These are phyloP conservation scores for Poa annua DNA, from an alignment of 176 grass and related monocot species.

Conservation along the genomic window DNA sequence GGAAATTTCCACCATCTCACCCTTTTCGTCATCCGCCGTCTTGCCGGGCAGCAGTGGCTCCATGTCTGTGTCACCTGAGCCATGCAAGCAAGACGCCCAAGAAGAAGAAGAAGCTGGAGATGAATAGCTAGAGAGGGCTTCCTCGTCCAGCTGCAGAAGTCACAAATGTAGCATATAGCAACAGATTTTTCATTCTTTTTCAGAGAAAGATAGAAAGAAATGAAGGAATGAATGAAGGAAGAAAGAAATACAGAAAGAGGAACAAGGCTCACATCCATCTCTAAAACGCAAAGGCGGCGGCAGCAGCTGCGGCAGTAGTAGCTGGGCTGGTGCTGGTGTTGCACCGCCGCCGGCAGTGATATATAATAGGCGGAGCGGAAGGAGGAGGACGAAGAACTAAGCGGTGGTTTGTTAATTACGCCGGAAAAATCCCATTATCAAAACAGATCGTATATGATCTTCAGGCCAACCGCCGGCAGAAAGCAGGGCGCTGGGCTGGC, in stretches of 20 bases:
- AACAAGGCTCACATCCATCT: slow-evolving; percentile 31
- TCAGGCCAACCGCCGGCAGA: too few relatives aligned
- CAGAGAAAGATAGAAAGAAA: background rate
- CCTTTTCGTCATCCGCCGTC: slow-evolving; percentile 41
- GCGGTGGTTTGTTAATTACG: too few relatives aligned
- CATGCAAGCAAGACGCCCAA: slow-evolving; percentile 8
- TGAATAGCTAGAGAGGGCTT: background rate
- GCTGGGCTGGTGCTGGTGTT: background rate
- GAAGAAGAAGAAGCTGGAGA: background rate
- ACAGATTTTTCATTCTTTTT: background rate
- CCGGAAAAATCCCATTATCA: too few relatives aligned
- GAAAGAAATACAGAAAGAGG: background rate
- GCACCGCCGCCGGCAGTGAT: background rate
- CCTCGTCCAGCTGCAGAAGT: background rate
- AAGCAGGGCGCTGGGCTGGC: too few relatives aligned
- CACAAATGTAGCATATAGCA: slow-evolving; percentile 34
- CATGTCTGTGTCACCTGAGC: background rate
- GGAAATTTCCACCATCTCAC: slow-evolving; percentile 15
- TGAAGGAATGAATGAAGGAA: too few relatives aligned
- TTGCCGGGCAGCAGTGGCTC: slow-evolving; percentile 30
- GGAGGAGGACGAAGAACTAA: background rate
- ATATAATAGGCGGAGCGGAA: background rate
- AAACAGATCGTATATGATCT: too few relatives aligned
- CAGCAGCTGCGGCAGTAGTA: background rate
- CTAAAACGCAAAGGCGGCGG: background rate